Evolutionary conservation across 139 green algal species (phyloP).

Genomic region (Marvania coccoides): DNA sequence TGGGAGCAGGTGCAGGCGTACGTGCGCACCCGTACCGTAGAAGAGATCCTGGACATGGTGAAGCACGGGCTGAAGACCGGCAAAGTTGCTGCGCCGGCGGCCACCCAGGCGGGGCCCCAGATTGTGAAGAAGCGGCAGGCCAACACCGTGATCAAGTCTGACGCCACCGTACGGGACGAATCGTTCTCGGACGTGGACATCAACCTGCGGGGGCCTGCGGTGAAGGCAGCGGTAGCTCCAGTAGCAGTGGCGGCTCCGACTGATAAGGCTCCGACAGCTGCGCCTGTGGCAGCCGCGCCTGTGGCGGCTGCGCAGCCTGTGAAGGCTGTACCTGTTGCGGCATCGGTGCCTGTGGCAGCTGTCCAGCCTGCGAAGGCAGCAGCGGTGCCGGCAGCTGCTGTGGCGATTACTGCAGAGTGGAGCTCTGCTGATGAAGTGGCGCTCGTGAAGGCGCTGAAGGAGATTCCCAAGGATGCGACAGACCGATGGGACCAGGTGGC

Average conservation of each 20-base stretch:
- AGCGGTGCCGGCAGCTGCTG: neutral
- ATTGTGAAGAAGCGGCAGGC: constrained; percentile 31
- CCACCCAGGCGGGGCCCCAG: neutral
- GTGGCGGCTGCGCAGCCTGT: neutral
- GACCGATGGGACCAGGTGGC: constrained; percentile 37
- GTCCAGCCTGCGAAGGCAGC: constrained; percentile 24
- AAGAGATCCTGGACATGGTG: constrained; percentile 83
- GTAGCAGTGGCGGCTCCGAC: neutral
- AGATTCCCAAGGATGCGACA: constrained; percentile 66
- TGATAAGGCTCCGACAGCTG: neutral
- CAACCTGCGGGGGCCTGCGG: constrained; percentile 24
- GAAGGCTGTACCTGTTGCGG: neutral
- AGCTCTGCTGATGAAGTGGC: constrained; percentile 74
- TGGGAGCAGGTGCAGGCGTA: constrained; percentile 72
- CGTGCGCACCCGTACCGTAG: constrained; percentile 68
- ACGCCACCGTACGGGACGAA: constrained; percentile 30
- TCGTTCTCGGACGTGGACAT: constrained; percentile 73
- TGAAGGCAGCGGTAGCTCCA: neutral
- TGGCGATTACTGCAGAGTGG: constrained; percentile 37
- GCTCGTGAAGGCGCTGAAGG: constrained; percentile 88
- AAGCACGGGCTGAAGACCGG: constrained; percentile 56
- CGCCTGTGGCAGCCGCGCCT: neutral
- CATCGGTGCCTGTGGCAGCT: too few species aligned
- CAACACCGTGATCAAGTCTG: constrained; percentile 43
- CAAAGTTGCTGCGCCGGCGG: neutral